Percentiles rank a stretch among this genome's conserved stretches.
These are phyloP conservation scores for Phalaenopsis hybrid DNA, from an alignment of 116 monocot species.

Conservation along the genomic window DNA sequence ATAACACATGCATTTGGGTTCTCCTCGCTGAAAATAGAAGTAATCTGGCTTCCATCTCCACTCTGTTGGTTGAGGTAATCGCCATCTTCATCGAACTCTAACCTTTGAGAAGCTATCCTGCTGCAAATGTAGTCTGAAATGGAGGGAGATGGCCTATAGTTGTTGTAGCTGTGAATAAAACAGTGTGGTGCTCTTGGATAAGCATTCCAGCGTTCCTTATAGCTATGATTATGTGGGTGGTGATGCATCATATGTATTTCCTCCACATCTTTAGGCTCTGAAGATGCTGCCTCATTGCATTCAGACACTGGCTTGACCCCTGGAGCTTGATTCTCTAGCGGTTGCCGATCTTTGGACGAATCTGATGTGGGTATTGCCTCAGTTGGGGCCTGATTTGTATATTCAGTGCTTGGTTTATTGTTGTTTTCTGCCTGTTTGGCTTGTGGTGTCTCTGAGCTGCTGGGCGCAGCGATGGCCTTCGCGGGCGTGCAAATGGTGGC, in stretches of 20 bases:
- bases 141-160: neutral
- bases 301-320: conserved; percentile 13
- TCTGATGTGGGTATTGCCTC: neutral
- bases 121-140: neutral
- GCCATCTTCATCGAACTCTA: neutral
- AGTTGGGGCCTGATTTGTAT: conserved; percentile 6
- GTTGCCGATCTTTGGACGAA: conserved; percentile 15
- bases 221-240: conserved; percentile 30
- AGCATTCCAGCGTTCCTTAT: conserved; percentile 20
- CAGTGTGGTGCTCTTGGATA: conserved; percentile 13
- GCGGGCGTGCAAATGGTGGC: conserved; percentile 59
- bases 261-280: conserved; percentile 14
- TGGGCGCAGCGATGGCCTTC: conserved; percentile 10
- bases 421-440: conserved; percentile 4
- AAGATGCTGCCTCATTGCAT: neutral
- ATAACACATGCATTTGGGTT: conserved; percentile 80
- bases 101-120: conserved; percentile 4
- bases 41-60: conserved; percentile 30
- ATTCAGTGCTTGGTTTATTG: neutral
- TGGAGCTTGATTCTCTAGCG: conserved; percentile 4
- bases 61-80: conserved; percentile 4
- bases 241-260: conserved; percentile 56
- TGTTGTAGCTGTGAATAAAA: conserved; percentile 36
- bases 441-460: conserved; percentile 27
- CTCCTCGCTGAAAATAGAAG: conserved; percentile 74